Percentiles rank a stretch among this genome's conserved stretches.
Conservation (phyloP, 371 early-diverging fungal genomes). For the Catenaria anguillulae region DNA sequence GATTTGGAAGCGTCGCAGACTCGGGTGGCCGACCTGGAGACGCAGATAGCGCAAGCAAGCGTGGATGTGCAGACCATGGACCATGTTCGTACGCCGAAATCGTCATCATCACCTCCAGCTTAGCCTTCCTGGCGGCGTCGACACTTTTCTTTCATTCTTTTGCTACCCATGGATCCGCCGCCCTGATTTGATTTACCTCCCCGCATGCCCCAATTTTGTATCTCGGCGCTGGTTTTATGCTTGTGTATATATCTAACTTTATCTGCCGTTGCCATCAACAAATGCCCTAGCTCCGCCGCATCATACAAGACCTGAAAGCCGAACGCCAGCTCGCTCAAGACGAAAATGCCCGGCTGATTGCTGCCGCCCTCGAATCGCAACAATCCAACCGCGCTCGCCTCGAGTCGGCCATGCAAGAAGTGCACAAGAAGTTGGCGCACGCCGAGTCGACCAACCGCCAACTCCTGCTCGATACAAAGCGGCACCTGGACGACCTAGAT, state of each 20-base stretch:
- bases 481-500: not conserved
- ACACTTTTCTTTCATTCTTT: no score
- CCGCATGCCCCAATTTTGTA: no score
- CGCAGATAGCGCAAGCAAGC: not conserved
- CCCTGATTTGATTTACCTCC: no score
- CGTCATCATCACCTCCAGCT: not conserved
- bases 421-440: not conserved
- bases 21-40: not conserved
- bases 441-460: not conserved
- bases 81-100: not conserved
- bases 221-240: no score
- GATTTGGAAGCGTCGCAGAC: not conserved
- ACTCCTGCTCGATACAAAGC: slow-evolving; percentile 1
- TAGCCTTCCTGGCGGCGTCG: no score
- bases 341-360: not conserved
- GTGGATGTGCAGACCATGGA: not conserved
- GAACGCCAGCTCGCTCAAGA: not conserved
- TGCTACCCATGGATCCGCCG: no score
- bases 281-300: not conserved
- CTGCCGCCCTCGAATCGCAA: not conserved
- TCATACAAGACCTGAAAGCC: not conserved
- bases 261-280: no score
- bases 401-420: not conserved
- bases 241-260: no score
- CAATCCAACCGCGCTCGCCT: not conserved